Evolutionary conservation across 2,329 filamentous ascomycete species (phyloP), one percentile per base, ranked within the genome.

Genomic region (Ophiosphaerella narmari): DNA sequence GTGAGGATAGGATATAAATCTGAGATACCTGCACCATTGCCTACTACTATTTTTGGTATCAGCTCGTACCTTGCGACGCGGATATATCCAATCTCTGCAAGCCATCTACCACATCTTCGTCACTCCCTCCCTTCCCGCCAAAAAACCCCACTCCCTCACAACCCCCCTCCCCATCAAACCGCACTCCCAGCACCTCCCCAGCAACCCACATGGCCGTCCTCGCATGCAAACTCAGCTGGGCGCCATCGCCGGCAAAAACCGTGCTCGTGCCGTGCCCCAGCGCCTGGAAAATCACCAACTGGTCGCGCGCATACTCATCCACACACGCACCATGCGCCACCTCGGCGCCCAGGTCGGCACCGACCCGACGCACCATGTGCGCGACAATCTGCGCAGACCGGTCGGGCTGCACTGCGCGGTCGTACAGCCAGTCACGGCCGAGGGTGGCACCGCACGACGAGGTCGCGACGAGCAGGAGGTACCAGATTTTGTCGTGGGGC

Each of bases 241-340:
- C 48, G 21, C 50, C 58, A 50, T 21, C 54, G 2, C 67, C 63
- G n/a, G 62, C 65, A 54, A 63, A 65, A 0, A 79, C 70, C 0
- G 42, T 39, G 52, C 74, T 76, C 33, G 26, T 59, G 1, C 79
- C 79, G 7, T 69, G 57, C 4, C 81, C 80, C 16, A 86, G 66
- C 13, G 80, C 80, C 60, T 85, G 81, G 49, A 84, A 86, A 0
- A 86, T 75, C 1, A 85, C 79, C 23, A 86, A 56, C 59, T 86
- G 83, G 65, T 86, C 84, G 37, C 80, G 71, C 77, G 84, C 76
- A 53, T 77, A 74, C 60, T 78, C 75, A 57, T 86, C 83, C 4
- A 84, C 77, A 56, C 76, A 80, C 0, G 79, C 77, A 0, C 70
- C 74, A 50, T 77, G 71, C 11, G 68, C 63, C 38, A 82, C 66